Conservation (phyloP, 768 basidiomycete species). For the Cyathus striatus region DNA sequence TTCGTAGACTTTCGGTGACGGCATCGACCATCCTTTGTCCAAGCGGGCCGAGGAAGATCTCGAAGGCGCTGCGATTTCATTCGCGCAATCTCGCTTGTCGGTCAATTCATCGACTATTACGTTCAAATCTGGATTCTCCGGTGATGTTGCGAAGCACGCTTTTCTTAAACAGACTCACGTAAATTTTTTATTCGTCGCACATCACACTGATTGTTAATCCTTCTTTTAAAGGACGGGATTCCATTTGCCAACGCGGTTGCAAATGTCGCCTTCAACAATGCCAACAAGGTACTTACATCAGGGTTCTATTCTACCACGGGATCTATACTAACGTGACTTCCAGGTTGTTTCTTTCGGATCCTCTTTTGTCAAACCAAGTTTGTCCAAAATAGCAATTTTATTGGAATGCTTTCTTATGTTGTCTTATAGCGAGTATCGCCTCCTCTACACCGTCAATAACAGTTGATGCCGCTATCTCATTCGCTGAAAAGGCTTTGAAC, state of each 20-base stretch:
- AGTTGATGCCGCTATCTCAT: conserved; percentile 21
- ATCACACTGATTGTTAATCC: background rate
- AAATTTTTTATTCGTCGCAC: conserved; percentile 1
- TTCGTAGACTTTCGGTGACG: conserved; percentile 24
- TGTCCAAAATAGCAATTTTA: too few species aligned
- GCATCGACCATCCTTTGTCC: conserved; percentile 23
- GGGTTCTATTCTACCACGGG: too few species aligned
- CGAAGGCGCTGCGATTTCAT: conserved; percentile 18
- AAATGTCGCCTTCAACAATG: conserved; percentile 24
- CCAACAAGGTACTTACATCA: too few species aligned
- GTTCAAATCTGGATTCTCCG: conserved; percentile 20
- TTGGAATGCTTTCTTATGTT: too few species aligned
- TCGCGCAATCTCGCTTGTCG: conserved; percentile 15
- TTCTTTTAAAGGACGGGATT: conserved; percentile 20
- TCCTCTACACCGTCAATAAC: conserved; percentile 24
- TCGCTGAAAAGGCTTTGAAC: conserved; percentile 21
- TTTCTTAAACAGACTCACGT: conserved; percentile 22
- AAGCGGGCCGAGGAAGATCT: conserved; percentile 15
- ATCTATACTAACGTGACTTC: too few species aligned
- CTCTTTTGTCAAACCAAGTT: conserved; percentile 22
- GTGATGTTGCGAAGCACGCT: conserved; percentile 18
- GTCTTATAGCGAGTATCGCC: conserved; percentile 12
- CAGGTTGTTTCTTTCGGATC: conserved; percentile 25
- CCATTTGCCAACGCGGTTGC: conserved; percentile 28
- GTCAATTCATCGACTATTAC: conserved; percentile 13